Conservation (phyloP, 1,284 basidiomycete species). For the Vanrija pseudolonga region DNA sequence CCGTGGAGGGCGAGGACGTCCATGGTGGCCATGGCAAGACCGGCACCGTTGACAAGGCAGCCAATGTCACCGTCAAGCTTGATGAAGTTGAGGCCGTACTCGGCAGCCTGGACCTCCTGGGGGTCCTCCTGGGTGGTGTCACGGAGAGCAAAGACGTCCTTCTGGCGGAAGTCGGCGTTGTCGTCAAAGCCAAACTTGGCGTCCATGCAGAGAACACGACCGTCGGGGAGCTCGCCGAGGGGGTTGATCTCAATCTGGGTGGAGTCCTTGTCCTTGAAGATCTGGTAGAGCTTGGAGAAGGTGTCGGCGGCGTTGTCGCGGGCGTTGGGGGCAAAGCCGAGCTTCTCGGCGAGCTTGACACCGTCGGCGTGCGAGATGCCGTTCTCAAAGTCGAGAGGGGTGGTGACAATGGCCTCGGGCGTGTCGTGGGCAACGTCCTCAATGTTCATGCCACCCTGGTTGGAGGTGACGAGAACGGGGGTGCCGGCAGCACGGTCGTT, state of each 20-base stretch:
- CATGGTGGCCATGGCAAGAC: constrained; percentile 99
- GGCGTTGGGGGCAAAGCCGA: constrained; percentile 75
- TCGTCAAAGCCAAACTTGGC: constrained; percentile 99
- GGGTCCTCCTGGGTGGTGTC: constrained; percentile 95
- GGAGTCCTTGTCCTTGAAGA: constrained; percentile 99
- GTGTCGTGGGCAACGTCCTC: constrained; percentile 99
- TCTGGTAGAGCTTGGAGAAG: constrained; percentile 90
- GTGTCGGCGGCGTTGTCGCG: constrained; percentile 84
- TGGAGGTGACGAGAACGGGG: constrained; percentile 89
- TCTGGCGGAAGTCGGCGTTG: constrained; percentile 96
- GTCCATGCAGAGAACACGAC: constrained; percentile 97
- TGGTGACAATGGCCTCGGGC: constrained; percentile 92
- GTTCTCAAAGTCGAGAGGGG: constrained; percentile 81
- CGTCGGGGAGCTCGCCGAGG: constrained; percentile 90
- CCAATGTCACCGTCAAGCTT: constrained; percentile 98
- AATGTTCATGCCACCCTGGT: constrained; percentile 96
- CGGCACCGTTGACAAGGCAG: constrained; percentile 97
- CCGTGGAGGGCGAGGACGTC: constrained; percentile 94
- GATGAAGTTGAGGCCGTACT: constrained; percentile 94
- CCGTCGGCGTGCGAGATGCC: constrained; percentile 75
- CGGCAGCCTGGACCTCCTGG: constrained; percentile 85
- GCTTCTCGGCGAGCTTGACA: constrained; percentile 75
- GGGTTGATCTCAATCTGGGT: constrained; percentile 99
- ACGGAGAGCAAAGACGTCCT: constrained; percentile 82
- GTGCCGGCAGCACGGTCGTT: constrained; percentile 89